Evolutionary conservation across 225 moss, liverwort and hornwort genomes (phyloP), one percentile per base, ranked within the genome.

Genomic region (Pseudoscleropodium purum): DNA sequence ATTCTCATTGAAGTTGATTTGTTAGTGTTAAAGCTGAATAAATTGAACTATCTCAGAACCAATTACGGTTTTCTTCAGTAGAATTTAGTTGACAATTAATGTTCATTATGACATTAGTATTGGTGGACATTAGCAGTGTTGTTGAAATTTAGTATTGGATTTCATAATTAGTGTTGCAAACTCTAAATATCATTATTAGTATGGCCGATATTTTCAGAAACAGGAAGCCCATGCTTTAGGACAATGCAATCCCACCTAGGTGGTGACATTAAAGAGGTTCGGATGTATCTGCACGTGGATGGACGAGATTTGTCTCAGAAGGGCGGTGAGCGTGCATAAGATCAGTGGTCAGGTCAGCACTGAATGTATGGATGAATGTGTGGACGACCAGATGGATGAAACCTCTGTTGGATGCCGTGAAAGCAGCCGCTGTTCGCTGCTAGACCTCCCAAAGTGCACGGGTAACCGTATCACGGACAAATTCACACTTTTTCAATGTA

Each of bases 31-130:
- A 37, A 24, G 5, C 15, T 37, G 36, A 54, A 7, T 6, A 24
- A 77, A 8, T 36, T 24, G 10, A 56, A 15, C 9, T 25, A 33
- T 25, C 37, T 37, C 1, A 3, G 2, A 6, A 4, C 9, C 6
- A 78, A 37, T 25, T 6, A 25, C 15, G 15, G 52, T 2, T 18
- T 2, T 15, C 14, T 14, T 9, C 0, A 3, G 0, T 9, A 10
- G 78, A 78, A 54, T 56, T 37, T 16, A 56, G 6, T 1, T 54
- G 15, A 36, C 6, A 37, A 6, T 15, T 9, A 25, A 7, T 51
- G 5, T 33, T 20, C 72, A 41, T 51, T 8, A 5, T 76, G 5
- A 51, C 51, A 52, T 29, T 34, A 21, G 1, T 37, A 6, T 47
- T 37, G 3, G 6, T 15, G 5, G 24, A 36, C 9, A 24, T 23